Evolutionary conservation across 2,329 filamentous ascomycete species (phyloP).

Genomic region (Penicillium glabrum): DNA sequence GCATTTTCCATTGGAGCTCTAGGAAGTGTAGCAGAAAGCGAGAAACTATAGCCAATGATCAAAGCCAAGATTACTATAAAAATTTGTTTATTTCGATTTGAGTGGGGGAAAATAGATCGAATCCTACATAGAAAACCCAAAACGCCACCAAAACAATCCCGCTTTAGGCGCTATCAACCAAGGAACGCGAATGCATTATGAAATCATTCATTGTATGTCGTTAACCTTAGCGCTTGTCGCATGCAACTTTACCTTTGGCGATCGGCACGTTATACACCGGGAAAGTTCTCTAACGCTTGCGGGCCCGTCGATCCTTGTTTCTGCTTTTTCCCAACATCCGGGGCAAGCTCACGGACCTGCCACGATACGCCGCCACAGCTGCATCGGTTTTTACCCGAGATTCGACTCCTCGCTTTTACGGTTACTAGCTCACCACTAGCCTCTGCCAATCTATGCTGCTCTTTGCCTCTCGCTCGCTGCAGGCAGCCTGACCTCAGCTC

Average conservation of each 20-base stretch:
- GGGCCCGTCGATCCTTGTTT: neutral
- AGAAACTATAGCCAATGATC: neutral
- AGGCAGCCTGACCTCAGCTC: constrained; percentile 10
- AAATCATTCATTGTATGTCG: constrained; percentile 18
- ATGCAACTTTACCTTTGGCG: neutral
- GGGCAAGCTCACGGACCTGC: constrained; percentile 3
- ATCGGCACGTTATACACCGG: constrained; percentile 6
- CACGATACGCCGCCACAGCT: neutral
- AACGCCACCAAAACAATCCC: neutral
- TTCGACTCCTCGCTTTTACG: constrained; percentile 1
- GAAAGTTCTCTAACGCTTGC: neutral
- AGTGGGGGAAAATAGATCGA: neutral
- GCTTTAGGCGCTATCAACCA: constrained; percentile 3
- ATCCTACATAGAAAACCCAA: neutral
- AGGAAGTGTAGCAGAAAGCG: too few relatives aligned
- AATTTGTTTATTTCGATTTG: neutral
- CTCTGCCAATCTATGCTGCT: constrained; percentile 12
- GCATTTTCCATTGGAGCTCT: too few relatives aligned
- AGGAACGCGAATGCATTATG: constrained; percentile 12
- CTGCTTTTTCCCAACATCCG: neutral
- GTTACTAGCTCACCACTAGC: neutral
- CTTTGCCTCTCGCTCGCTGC: constrained; percentile 11
- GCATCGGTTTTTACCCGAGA: neutral
- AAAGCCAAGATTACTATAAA: neutral
- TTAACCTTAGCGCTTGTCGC: neutral